Percentiles rank a stretch among this genome's conserved stretches.
Conservation (phyloP, 2,329 filamentous ascomycete species). For the Huntiella decipiens region DNA sequence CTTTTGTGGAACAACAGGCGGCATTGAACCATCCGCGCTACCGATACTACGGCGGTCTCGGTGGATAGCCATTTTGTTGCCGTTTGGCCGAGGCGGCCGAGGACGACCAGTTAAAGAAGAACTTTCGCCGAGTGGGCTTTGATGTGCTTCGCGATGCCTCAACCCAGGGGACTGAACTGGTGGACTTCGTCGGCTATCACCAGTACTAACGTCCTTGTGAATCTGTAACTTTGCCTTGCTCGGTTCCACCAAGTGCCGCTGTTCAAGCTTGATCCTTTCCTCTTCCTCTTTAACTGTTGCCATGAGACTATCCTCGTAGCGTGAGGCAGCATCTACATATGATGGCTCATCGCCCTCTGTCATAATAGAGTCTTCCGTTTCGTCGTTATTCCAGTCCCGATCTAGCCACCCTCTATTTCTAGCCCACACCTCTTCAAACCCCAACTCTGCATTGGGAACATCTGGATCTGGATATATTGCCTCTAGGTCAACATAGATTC, state of each 20-base stretch:
- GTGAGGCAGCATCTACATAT: slow-evolving; percentile 2
- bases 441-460: slow-evolving; percentile 54
- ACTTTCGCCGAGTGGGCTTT: not conserved
- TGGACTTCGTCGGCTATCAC: not conserved
- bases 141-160: slow-evolving; percentile 1
- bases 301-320: slow-evolving; percentile 9
- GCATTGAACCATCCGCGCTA: not conserved
- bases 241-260: not conserved
- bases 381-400: slow-evolving; percentile 33
- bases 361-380: slow-evolving; percentile 1
- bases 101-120: not conserved
- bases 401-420: slow-evolving; percentile 51
- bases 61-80: slow-evolving; percentile 6
- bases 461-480: slow-evolving; percentile 65
- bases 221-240: slow-evolving; percentile 5
- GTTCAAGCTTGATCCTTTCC: not conserved
- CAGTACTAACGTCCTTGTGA: not conserved
- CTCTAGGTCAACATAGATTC: slow-evolving; percentile 72
- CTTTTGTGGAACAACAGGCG: slow-evolving; percentile 8
- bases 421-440: slow-evolving; percentile 84
- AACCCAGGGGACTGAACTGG: not conserved
- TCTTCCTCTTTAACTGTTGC: not conserved
- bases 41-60: not conserved
- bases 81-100: not conserved
- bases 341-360: slow-evolving; percentile 2